Percentiles rank a stretch among this genome's conserved stretches.
phyloP scores from a whole-genome alignment of 164 flowering plant genomes.

The Vitis rupestris region DNA sequence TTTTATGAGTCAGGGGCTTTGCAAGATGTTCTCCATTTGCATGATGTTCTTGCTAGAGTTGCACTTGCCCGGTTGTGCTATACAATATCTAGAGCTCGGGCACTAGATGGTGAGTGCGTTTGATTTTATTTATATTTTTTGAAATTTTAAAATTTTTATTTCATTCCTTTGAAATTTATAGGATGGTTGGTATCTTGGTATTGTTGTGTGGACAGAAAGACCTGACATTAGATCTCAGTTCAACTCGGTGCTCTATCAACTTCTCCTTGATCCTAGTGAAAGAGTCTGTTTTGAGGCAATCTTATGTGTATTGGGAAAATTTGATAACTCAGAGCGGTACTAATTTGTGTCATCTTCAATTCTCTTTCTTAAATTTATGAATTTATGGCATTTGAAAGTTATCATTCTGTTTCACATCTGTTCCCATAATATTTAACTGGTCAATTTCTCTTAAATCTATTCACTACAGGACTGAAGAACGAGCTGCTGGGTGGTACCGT shows the following conservation, averaged over 20 bases:
- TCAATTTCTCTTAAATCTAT: background rate
- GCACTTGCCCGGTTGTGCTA: constrained; percentile 91
- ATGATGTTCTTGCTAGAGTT: constrained; percentile 98
- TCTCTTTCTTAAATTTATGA: background rate
- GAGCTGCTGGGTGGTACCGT: constrained; percentile 98
- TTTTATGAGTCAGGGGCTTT: constrained; percentile 58
- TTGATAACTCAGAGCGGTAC: constrained; percentile 82
- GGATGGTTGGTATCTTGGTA: constrained; percentile 1
- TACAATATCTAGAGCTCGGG: constrained; percentile 82
- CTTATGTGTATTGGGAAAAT: constrained; percentile 84
- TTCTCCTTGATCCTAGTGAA: constrained; percentile 97
- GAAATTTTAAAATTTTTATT: background rate
- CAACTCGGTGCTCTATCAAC: constrained; percentile 88
- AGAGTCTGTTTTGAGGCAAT: constrained; percentile 99
- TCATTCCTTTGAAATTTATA: background rate
- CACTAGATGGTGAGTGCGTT: constrained; percentile 73
- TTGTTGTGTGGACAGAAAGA: constrained; percentile 59
- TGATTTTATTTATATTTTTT: background rate
- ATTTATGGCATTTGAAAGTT: background rate
- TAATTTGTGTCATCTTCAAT: background rate
- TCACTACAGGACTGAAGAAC: constrained; percentile 76
- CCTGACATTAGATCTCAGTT: constrained; percentile 91
- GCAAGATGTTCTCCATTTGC: constrained; percentile 94
- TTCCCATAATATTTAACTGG: background rate
- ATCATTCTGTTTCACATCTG: background rate